Percentiles rank a stretch among this genome's conserved stretches.
phyloP scores from a whole-genome alignment of 768 basidiomycete species.

The Butyriboletus loyo region DNA sequence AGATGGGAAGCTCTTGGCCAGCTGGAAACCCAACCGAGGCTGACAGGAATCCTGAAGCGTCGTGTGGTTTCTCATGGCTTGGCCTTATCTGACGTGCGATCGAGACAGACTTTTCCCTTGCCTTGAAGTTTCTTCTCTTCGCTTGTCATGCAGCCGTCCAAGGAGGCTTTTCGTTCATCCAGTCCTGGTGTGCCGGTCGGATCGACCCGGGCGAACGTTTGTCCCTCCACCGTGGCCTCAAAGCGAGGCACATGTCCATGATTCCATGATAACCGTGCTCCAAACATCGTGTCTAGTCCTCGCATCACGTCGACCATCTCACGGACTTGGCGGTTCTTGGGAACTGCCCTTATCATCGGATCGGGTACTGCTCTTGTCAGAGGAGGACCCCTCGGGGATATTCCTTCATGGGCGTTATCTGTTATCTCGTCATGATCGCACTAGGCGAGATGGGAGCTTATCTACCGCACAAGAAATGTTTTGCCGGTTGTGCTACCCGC shows the following conservation, averaged over 20 bases:
- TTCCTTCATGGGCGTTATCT: conserved; percentile 51
- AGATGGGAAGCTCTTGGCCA: neutral
- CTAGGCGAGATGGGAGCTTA: conserved; percentile 39
- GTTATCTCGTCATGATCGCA: conserved; percentile 58
- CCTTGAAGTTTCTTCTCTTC: neutral
- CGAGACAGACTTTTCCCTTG: neutral
- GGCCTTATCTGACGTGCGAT: neutral
- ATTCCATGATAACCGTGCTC: conserved; percentile 54
- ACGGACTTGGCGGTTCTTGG: conserved; percentile 47
- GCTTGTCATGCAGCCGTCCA: neutral
- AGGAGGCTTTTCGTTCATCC: neutral
- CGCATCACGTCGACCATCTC: neutral
- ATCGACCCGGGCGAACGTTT: conserved; percentile 35
- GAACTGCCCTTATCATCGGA: conserved; percentile 55
- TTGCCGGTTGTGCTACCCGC: conserved; percentile 56
- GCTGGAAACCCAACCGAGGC: neutral
- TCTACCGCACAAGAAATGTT: conserved; percentile 59
- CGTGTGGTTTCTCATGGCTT: neutral
- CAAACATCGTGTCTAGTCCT: neutral
- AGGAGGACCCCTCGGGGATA: conserved; percentile 54
- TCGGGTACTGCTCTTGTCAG: conserved; percentile 57
- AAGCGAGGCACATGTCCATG: conserved; percentile 51
- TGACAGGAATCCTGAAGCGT: neutral
- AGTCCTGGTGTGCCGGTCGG: neutral
- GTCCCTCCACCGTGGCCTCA: conserved; percentile 47